phyloP scores from a whole-genome alignment of 2,329 filamentous ascomycete genomes.

The Calonectria leucothoes region DNA sequence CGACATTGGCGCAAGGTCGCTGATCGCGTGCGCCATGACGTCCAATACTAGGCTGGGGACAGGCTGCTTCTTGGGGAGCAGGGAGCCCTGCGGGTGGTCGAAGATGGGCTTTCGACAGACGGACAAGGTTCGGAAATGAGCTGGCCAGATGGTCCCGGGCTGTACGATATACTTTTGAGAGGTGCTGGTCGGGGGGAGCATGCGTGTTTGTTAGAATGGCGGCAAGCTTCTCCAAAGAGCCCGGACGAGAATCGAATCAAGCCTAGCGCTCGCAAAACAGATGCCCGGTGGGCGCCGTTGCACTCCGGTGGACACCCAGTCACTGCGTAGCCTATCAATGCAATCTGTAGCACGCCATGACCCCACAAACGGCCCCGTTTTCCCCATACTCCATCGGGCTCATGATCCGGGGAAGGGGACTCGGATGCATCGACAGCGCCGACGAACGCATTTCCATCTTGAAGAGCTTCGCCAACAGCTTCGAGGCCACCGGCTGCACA shows the following conservation, averaged over 20 bases:
- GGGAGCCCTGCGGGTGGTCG: background rate
- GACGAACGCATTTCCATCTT: no score
- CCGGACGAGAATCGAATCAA: background rate
- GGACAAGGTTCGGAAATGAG: background rate
- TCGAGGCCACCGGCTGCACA: background rate
- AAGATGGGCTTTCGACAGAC: background rate
- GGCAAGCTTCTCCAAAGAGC: background rate
- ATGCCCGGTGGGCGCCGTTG: background rate
- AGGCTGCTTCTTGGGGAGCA: background rate
- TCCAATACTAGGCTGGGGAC: background rate
- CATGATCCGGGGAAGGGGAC: background rate
- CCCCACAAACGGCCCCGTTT: background rate
- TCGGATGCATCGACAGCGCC: no score
- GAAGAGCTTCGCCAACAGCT: background rate
- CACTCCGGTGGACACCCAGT: background rate
- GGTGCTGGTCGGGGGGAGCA: background rate
- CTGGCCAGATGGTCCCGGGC: background rate
- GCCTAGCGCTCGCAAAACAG: background rate
- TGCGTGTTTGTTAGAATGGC: background rate
- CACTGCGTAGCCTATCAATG: background rate
- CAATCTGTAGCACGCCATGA: background rate
- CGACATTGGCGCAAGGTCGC: background rate
- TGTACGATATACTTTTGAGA: background rate
- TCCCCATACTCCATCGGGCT: background rate
- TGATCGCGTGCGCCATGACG: background rate